Percentiles rank a stretch among this genome's conserved stretches.
Evolutionary conservation across 257 asterid genomes (phyloP).

Genomic region (Cynanchum wilfordii): DNA sequence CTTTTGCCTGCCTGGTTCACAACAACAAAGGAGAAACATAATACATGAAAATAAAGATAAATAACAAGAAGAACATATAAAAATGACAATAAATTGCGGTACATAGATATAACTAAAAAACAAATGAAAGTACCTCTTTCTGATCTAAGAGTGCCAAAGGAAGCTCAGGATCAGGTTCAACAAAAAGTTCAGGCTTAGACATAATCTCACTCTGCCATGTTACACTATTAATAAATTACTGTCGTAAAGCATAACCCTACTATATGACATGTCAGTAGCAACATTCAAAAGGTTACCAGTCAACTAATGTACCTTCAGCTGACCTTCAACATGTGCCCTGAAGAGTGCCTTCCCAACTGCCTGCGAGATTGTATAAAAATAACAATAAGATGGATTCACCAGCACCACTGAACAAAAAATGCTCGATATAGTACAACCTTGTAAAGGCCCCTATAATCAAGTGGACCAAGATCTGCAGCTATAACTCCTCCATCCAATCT

Average conservation of each 20-base stretch:
- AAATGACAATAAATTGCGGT: neutral
- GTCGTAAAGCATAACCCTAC: conserved; percentile 12
- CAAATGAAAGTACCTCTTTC: conserved; percentile 51
- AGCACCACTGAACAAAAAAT: conserved; percentile 16
- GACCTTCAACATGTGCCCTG: conserved; percentile 96
- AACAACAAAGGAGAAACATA: conserved; percentile 17
- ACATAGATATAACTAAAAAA: conserved; percentile 8
- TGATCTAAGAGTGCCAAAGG: conserved; percentile 89
- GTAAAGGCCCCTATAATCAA: conserved; percentile 86
- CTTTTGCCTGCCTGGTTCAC: conserved; percentile 73
- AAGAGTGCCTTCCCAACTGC: conserved; percentile 95
- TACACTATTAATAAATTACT: conserved; percentile 25
- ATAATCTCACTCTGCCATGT: conserved; percentile 68
- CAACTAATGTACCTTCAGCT: conserved; percentile 56
- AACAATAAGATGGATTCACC: conserved; percentile 17
- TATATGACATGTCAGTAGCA: conserved; percentile 11
- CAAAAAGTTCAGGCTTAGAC: conserved; percentile 89
- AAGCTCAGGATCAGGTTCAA: conserved; percentile 91
- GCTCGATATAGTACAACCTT: conserved; percentile 43
- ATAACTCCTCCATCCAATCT: conserved; percentile 74
- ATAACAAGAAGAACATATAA: neutral
- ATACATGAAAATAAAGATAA: neutral
- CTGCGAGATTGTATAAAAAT: conserved; percentile 38
- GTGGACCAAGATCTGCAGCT: conserved; percentile 57
- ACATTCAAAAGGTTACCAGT: conserved; percentile 10